A percentile compares a stretch with the other conserved stretches of the same genome.
Conservation (phyloP, 768 basidiomycete genomes). For the Podaxis pistillaris region DNA sequence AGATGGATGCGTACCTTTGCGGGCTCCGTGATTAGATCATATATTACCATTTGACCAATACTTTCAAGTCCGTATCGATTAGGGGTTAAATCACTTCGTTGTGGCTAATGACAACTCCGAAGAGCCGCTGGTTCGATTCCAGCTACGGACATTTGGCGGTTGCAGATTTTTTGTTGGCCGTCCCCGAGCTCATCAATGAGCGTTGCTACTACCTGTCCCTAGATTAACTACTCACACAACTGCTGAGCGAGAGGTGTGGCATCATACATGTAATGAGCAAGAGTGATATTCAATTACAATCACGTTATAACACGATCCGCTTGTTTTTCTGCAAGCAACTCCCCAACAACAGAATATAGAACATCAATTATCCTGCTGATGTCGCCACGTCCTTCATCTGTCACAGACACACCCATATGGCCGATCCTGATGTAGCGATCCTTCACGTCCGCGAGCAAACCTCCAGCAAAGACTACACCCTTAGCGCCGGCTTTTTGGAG, state of each 20-base stretch:
- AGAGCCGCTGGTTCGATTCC: constrained; percentile 34
- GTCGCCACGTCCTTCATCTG: constrained; percentile 64
- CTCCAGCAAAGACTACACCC: constrained; percentile 77
- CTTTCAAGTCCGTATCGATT: constrained; percentile 26
- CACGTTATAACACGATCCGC: neutral
- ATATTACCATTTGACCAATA: no score
- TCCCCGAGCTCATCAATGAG: no score
- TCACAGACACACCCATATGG: constrained; percentile 84
- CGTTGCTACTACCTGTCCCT: neutral
- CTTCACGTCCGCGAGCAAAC: constrained; percentile 78
- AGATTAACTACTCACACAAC: neutral
- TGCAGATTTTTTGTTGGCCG: neutral
- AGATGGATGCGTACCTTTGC: no score
- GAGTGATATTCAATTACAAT: neutral
- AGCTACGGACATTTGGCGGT: constrained; percentile 25
- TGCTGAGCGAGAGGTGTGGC: no score
- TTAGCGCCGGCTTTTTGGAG: constrained; percentile 62
- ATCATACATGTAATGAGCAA: neutral
- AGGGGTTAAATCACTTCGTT: constrained; percentile 35
- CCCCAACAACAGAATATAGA: neutral
- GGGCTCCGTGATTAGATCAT: no score
- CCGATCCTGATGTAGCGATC: constrained; percentile 74
- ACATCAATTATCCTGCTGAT: constrained; percentile 49
- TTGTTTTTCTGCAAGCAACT: constrained; percentile 4
- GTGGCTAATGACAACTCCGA: constrained; percentile 24